Base-by-base conservation (phyloP, 1,284 basidiomycete species). In the Sporisorium sorghi region DNA sequence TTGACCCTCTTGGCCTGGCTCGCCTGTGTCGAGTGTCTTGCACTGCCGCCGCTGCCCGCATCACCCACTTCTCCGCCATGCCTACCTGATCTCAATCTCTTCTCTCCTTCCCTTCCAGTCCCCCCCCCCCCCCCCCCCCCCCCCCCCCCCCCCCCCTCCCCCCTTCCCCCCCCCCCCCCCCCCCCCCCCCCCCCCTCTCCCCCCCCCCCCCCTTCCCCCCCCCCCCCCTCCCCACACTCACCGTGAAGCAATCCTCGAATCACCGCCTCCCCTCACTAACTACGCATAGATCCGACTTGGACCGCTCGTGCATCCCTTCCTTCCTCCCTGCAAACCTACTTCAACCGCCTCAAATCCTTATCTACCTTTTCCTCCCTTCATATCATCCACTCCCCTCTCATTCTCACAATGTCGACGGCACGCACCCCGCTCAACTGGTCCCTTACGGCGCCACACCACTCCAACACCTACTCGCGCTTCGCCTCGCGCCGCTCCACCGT, bases 401-500 rank as follows among this genome's bases (percentile, higher is more conserved):
- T 30, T 17, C 17, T 6, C 32, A 47, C 2, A 3, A 70, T 57
- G 53, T 40, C 46, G n/a, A 23, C 58, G 17, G 10, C 49, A 58
- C 71, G 72, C 33, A 32, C 50, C 0, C 58, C 66, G 0, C 69
- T 76, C 30, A 69, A 76, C 55, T 76, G 73, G 73, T 59, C 61
- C 1, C 50, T 58, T 4, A 64, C 64, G 21, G 69, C 72, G 23
- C 73, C 73, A 19, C 64, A 72, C 50, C 62, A 76, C n/a, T n/a
- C n/a, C 57, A 51, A 59, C 23, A 50, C 44, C 42, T 76, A 68
- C 46, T 61, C 62, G 69, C 73, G 73, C 7, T 79, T 77, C 47
- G 24, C 63, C 23, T 79, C 78, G 19, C 74, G 80, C n/a, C 66
- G 79, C 17, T 78, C 80, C 44, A 78, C 74, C 28, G 81, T 81